Conservation (phyloP, 2,329 filamentous ascomycete species). For the Amauroascus niger region DNA sequence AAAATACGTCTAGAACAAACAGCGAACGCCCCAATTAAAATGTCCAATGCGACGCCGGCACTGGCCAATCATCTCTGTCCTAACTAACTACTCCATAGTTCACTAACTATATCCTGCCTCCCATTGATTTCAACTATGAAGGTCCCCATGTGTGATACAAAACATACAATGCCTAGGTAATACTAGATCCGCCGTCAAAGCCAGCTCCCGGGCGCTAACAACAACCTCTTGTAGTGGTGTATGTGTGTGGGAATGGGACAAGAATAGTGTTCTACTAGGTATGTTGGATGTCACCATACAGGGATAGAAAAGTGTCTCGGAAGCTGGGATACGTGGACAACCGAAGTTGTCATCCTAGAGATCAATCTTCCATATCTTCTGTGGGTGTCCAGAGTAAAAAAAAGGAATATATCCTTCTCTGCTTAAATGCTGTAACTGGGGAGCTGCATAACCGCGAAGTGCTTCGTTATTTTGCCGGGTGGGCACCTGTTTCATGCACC, state of each 20-base stretch:
- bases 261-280: background rate
- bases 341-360: background rate
- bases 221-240: background rate
- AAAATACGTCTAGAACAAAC: slow-evolving; percentile 2
- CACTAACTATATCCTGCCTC: too few species aligned
- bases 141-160: too few species aligned
- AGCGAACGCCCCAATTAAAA: background rate
- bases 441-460: background rate
- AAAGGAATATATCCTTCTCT: background rate
- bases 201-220: background rate
- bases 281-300: background rate
- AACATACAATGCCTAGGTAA: too few species aligned
- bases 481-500: too few species aligned
- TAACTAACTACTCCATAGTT: too few species aligned
- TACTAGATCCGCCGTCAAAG: background rate
- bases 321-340: background rate
- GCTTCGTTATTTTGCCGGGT: background rate
- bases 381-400: background rate
- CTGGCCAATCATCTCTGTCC: background rate
- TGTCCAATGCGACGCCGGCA: background rate
- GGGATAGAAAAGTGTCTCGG: background rate
- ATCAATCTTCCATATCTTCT: background rate
- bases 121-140: too few species aligned
- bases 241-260: background rate
- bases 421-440: background rate